Evolutionary conservation across 768 basidiomycete genomes (phyloP), one percentile per base, ranked within the genome.

Genomic region (Leccinum uliginosum): DNA sequence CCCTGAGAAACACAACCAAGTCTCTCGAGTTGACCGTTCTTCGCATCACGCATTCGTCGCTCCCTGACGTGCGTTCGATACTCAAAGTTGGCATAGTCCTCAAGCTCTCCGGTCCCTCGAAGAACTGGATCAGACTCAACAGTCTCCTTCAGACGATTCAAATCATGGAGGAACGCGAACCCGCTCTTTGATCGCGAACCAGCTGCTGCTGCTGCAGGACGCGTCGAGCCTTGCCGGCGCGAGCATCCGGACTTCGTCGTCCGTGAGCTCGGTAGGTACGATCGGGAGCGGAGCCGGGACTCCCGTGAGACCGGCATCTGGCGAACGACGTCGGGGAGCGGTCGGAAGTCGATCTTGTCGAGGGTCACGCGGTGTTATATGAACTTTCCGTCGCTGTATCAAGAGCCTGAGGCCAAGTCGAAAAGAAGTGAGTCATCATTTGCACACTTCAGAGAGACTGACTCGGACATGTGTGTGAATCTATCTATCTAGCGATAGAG

Each of bases 391-490:
- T 97, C 95, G 0, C 76, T 99, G 49, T 73, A 98, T 49, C 97
- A 98, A 71, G 96, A 98, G 65, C 97, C 97, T 0, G 94, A 98
- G 71, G 93, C 93, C 3, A 99, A 99, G 71, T 99, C 96, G 96
- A 86, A 86, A 66, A 79, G 86, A 66, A 91, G 90, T 92, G 71
- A 65, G 86, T 75, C 21, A 57, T n/a, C 62, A 40, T 57, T 35
- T 23, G 12, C 17, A 14, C 1, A 1, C 40, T 43, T 43, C n/a
- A 43, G 23, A 15, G 29, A 17, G 19, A 11, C 27, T 19, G 10
- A 50, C n/a, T n/a, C n/a, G n/a, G n/a, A n/a, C 43, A 26, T 38
- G 8, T 38, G 4, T 38, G 15, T 32, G 65, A 45, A 67, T 40
- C 2, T 29, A 29, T 55, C 45, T 59, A 49, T 59, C 51, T 56